Base-by-base conservation (phyloP, 768 basidiomycete species). In the Kwoniella botswanensis region DNA sequence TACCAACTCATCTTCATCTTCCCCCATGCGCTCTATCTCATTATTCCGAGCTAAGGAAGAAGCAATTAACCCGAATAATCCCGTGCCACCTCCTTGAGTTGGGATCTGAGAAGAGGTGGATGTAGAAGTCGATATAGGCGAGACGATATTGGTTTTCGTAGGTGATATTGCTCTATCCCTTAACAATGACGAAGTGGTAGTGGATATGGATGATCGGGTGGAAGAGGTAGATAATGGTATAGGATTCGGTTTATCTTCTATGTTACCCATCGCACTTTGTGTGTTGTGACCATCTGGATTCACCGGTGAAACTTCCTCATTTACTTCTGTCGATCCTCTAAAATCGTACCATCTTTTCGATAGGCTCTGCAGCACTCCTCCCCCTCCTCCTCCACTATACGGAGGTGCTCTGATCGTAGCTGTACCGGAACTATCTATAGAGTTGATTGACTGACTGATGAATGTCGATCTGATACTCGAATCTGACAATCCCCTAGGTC, bases 381-480 rank as follows among this genome's bases (percentile, higher is more conserved):
- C 63, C 2, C 72, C 63, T 4, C 22, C 59, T 2, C n/a, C 24
- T 12, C 42, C 18, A 9, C 43, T 56, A 13, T 65, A 71, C 18
- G 65, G 60, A 11, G 35, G 44, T 11, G 60, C 71, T 29, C 65
- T 55, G 15, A 43, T 26, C 35, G 63, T 63, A 17, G 57, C 7
- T 15, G 54, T 12, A 12, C 57, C 11, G 17, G 3, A 24, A 11
- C 43, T 53, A 55, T 18, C 53, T n/a, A 42, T 63, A 21, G 63
- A 65, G 26, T 63, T 66, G 1, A 71, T 70, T 46, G 66, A 74
- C 35, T 85, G 83, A 42, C 84, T 86, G 70, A 89, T 85, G 84
- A 92, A 96, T 0, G 93, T 93, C 4, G 93, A 91, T 71, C 90
- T 92, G 71, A 98, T 94, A 1, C 93, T 95, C 0, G 94, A 95